A percentile compares a stretch with the other conserved stretches of the same genome.
These are phyloP conservation scores for Kluyveromyces sp. DNA, from an alignment of 1,139 yeast species.

Conservation along the genomic window DNA sequence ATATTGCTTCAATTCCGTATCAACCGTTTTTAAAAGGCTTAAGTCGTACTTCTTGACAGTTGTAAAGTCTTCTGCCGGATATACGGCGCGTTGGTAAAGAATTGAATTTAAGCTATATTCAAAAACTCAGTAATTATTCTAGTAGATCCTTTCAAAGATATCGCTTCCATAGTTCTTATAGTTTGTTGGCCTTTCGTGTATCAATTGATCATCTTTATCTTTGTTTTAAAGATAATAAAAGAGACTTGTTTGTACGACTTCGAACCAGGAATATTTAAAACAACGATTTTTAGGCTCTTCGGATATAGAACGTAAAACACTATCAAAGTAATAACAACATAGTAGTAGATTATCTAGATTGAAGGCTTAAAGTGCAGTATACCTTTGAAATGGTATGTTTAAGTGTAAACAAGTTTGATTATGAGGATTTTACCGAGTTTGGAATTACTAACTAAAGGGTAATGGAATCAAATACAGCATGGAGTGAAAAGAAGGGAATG, in stretches of 20 bases:
- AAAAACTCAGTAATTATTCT: slow-evolving; percentile 77
- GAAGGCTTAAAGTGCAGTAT: no score
- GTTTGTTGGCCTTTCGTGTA: no score
- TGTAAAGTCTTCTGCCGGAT: slow-evolving; percentile 82
- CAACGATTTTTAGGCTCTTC: no score
- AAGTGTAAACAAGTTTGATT: no score
- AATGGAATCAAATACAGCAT: slow-evolving; percentile 38
- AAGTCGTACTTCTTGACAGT: slow-evolving; percentile 76
- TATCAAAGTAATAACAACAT: no score
- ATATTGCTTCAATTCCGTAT: slow-evolving; percentile 69
- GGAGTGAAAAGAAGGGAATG: slow-evolving; percentile 57
- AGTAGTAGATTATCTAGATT: no score
- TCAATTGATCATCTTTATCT: no score
- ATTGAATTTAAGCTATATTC: slow-evolving; percentile 73
- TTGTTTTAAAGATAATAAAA: no score
- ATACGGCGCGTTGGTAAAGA: slow-evolving; percentile 82
- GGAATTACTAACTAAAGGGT: not conserved
- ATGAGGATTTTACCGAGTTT: not conserved
- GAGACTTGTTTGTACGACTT: no score
- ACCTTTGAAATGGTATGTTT: no score
- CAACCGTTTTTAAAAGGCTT: slow-evolving; percentile 63
- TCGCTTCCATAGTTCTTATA: slow-evolving; percentile 11
- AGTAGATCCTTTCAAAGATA: slow-evolving; percentile 72
- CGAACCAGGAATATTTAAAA: no score
- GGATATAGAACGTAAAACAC: no score